These are phyloP conservation scores for Taphrina sp. DNA, from an alignment of 1,139 yeast genomes.

Conservation along the genomic window DNA sequence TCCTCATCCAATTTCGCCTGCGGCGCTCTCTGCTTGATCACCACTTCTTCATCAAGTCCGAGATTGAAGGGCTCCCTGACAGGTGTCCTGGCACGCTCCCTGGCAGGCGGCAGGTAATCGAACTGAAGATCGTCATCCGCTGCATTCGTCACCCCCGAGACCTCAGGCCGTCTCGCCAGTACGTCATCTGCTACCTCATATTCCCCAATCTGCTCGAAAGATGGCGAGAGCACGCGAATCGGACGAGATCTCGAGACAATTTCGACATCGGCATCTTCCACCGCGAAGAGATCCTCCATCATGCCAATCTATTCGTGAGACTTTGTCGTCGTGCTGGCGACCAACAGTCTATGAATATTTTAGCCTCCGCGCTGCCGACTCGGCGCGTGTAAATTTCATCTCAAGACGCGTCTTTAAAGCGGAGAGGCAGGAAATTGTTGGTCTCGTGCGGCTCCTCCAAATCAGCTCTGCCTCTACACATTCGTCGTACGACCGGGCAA, in stretches of 20 bases:
- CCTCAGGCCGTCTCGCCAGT: no score
- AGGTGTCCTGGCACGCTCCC: neutral
- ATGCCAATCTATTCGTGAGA: conserved; percentile 7
- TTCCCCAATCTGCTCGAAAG: neutral
- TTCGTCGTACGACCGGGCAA: no score
- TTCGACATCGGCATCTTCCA: conserved; percentile 19
- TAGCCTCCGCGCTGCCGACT: no score
- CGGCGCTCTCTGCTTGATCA: conserved; percentile 39
- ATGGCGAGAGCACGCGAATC: no score
- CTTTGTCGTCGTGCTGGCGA: neutral
- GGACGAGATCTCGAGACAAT: conserved; percentile 9
- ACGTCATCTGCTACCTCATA: conserved; percentile 1
- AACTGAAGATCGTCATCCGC: conserved; percentile 1
- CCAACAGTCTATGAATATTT: neutral
- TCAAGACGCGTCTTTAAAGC: no score
- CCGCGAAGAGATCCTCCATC: conserved; percentile 25
- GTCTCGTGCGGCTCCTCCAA: no score
- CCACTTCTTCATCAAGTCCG: conserved; percentile 46
- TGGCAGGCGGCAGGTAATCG: conserved; percentile 8
- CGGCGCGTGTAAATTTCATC: no score
- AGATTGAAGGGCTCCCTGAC: conserved; percentile 40
- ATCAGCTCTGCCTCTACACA: no score
- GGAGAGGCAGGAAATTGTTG: no score
- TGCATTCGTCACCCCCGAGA: neutral
- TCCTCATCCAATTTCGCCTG: conserved; percentile 46